Evolutionary conservation across 495 filamentous ascomycete species (phyloP), one percentile per base, ranked within the genome.

Genomic region (Hypoxylon cercidicola): DNA sequence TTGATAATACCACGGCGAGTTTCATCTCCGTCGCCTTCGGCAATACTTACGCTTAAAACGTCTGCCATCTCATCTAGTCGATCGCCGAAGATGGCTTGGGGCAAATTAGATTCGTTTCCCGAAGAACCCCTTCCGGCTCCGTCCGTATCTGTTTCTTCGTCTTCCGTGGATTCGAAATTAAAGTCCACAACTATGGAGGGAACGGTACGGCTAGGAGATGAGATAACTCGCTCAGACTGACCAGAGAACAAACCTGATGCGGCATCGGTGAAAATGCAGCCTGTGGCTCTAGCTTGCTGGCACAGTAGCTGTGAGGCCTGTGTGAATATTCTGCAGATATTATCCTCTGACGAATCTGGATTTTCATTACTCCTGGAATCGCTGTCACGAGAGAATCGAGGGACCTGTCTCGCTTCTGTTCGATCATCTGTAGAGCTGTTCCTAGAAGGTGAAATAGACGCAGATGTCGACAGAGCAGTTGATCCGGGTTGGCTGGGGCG

Each of bases 241-340:
- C 44, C n/a, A 35, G 35, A 58, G 37, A 63, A 66, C 1, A 70
- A 48, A 13, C 54, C 62, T n/a, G 52, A 55, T 21, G 52, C 23
- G n/a, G 58, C 67, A 25, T 70, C 62, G 2, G 54, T 50, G 48
- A 70, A 66, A 12, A 60, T n/a, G 25, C 67, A 70, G 6, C 67
- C 67, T 10, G 62, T 41, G 45, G 67, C 67, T 28, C 32, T 62
- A 16, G 62, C 37, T 48, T 70, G 67, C 25, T 70, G 52, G 19
- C 67, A 63, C 15, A 70, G 57, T 30, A 70, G 19, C 32, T 70
- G 52, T 1, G 67, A 66, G 47, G 67, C 67, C 9, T 66, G 62
- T 3, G 55, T 52, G 10, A 70, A 70, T 23, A 70, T 70, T 44
- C 50, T 54, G 21, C 54, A 62, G 16, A 60, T 52, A 19, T 54